Evolutionary conservation across 2,329 filamentous ascomycete species (phyloP).

Genomic region (Aspergillus spinulosporus): DNA sequence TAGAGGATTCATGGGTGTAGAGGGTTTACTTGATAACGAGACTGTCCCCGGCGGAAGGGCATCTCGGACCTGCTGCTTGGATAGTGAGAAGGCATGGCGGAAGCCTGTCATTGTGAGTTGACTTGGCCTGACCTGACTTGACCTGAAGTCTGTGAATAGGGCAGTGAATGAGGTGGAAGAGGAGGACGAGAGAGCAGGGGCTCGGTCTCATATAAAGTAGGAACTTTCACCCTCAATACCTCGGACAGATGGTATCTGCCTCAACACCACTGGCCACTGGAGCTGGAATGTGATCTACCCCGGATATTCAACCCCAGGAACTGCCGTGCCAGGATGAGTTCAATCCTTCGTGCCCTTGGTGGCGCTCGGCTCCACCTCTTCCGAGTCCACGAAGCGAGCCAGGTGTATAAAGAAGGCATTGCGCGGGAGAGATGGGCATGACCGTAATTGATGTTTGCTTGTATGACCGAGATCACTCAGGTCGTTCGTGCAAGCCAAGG

Average conservation of each 20-base stretch:
- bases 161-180: background rate
- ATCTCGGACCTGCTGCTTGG: slow-evolving; percentile 9
- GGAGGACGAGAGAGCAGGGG: background rate
- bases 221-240: background rate
- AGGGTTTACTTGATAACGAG: slow-evolving; percentile 1
- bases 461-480: background rate
- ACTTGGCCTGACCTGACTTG: too few relatives aligned
- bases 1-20: background rate
- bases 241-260: background rate
- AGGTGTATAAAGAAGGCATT: background rate
- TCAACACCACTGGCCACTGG: background rate
- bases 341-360: background rate
- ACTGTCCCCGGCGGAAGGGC: slow-evolving; percentile 13
- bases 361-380: slow-evolving; percentile 8
- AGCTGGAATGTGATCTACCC: background rate
- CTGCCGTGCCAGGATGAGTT: background rate
- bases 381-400: slow-evolving; percentile 4
- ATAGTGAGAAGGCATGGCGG: slow-evolving; percentile 13
- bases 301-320: slow-evolving; percentile 1
- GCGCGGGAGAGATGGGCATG: background rate
- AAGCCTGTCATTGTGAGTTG: slow-evolving; percentile 11
- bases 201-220: background rate
- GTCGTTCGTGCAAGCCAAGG: background rate
- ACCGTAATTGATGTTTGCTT: background rate
- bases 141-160: background rate